Percentiles rank a stretch among this genome's conserved stretches.
phyloP scores from a whole-genome alignment of 352 stramenopile species.

The Phytophthora hybrid region DNA sequence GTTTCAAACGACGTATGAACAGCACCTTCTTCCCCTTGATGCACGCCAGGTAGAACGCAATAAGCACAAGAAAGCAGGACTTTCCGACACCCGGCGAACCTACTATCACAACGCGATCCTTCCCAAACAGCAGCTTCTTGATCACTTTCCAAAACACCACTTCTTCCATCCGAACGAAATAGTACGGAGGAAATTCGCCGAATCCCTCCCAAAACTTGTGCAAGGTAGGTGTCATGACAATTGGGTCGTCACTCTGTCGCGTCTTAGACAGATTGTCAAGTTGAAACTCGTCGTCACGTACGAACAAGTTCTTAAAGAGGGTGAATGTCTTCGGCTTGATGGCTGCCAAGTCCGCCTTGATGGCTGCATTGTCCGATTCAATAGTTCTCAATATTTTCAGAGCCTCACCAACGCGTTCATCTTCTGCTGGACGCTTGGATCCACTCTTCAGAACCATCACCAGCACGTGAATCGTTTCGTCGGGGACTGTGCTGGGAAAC shows the following conservation, averaged over 20 bases:
- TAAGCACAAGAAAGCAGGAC: slow-evolving; percentile 34
- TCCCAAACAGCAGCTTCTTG: not conserved
- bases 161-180: not conserved
- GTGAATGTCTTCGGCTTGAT: not conserved
- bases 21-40: slow-evolving; percentile 27
- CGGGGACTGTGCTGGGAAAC: too few species aligned
- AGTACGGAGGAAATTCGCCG: slow-evolving; percentile 8
- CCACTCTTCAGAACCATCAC: not conserved
- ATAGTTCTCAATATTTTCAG: slow-evolving; percentile 11
- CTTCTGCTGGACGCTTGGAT: slow-evolving; percentile 6
- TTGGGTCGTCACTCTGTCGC: not conserved
- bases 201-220: slow-evolving; percentile 24
- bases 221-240: slow-evolving; percentile 14
- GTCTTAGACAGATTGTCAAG: slow-evolving; percentile 1
- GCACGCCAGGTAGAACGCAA: slow-evolving; percentile 28
- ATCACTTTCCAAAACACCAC: not conserved
- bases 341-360: not conserved
- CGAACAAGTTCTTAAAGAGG: slow-evolving; percentile 1
- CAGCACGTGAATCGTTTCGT: not conserved
- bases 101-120: slow-evolving; percentile 26
- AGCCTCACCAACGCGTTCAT: not conserved
- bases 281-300: slow-evolving; percentile 17
- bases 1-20: slow-evolving; percentile 34
- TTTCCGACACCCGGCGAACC: slow-evolving; percentile 34
- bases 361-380: not conserved